phyloP scores from a whole-genome alignment of 2,329 filamentous ascomycete genomes.

The Aureobasidium sp. region DNA sequence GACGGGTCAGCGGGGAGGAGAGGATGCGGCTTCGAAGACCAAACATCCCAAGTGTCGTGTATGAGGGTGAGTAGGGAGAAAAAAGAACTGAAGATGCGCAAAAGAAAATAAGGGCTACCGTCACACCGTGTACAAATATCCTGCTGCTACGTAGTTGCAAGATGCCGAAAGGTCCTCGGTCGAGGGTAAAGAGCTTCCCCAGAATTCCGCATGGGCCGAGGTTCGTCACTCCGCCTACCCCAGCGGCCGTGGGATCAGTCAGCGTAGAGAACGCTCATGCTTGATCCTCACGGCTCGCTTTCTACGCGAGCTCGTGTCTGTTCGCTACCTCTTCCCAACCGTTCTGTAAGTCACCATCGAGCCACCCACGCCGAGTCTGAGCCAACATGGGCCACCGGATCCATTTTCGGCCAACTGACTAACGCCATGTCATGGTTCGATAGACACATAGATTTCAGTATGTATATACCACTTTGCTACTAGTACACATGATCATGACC shows the following conservation, averaged over 20 bases:
- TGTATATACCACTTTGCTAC: slow-evolving; percentile 11
- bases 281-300: background rate
- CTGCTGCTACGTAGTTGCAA: background rate
- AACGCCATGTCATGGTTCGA: background rate
- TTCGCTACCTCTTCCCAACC: background rate
- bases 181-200: background rate
- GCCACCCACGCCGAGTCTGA: background rate
- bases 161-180: slow-evolving; percentile 1
- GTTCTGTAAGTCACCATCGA: background rate
- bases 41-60: slow-evolving; percentile 16
- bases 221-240: background rate
- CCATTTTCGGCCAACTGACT: background rate
- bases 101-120: slow-evolving; percentile 7
- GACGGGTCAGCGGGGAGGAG: slow-evolving; percentile 10
- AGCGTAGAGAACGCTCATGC: background rate
- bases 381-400: slow-evolving; percentile 9
- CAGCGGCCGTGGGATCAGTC: background rate
- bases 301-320: background rate
- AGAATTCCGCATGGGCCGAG: background rate
- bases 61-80: background rate
- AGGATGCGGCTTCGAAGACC: slow-evolving; percentile 15
- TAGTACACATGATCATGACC: slow-evolving; percentile 4
- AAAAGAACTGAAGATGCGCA: background rate
- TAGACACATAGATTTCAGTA: background rate
- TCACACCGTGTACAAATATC: slow-evolving; percentile 2